Percentiles rank a stretch among this genome's conserved stretches.
Conservation (phyloP, 176 grass and related monocot species). For the Aechmea fasciata region DNA sequence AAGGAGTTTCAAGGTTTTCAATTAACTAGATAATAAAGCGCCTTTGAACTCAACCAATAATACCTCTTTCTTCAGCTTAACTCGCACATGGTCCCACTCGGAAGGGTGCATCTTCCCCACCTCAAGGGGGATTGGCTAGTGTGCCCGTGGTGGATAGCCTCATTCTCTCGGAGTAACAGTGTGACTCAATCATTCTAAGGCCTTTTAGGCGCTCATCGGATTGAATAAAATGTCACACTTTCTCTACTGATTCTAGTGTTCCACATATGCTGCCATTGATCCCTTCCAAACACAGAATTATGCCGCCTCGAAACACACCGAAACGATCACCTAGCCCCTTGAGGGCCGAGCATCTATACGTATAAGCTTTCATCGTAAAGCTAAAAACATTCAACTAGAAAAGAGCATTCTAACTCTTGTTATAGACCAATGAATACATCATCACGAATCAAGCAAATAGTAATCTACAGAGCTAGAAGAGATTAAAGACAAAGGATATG, state of each 20-base stretch:
- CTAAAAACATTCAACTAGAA: not conserved
- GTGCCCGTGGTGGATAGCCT: slow-evolving; percentile 92
- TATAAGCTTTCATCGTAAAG: slow-evolving; percentile 11
- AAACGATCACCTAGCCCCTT: slow-evolving; percentile 21
- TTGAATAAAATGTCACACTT: slow-evolving; percentile 73
- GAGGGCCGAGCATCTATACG: slow-evolving; percentile 15
- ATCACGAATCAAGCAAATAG: no score
- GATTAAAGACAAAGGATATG: no score
- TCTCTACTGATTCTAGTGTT: slow-evolving; percentile 53
- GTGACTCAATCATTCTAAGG: slow-evolving; percentile 69
- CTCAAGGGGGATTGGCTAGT: slow-evolving; percentile 67
- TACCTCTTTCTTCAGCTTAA: slow-evolving; percentile 99
- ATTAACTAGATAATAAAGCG: not conserved
- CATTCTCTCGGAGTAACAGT: slow-evolving; percentile 93
- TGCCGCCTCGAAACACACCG: slow-evolving; percentile 96
- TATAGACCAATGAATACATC: no score
- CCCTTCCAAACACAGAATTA: slow-evolving; percentile 86
- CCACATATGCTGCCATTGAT: slow-evolving; percentile 95
- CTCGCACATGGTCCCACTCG: slow-evolving; percentile 94
- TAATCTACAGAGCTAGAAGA: no score
- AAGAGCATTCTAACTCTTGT: not conserved
- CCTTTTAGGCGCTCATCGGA: slow-evolving; percentile 57
- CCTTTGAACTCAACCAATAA: not conserved
- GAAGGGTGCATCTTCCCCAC: slow-evolving; percentile 91
- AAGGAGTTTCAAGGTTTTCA: not conserved